These are phyloP conservation scores for Sabuloglossum arenarium DNA, from an alignment of 495 filamentous ascomycete genomes.

Conservation along the genomic window DNA sequence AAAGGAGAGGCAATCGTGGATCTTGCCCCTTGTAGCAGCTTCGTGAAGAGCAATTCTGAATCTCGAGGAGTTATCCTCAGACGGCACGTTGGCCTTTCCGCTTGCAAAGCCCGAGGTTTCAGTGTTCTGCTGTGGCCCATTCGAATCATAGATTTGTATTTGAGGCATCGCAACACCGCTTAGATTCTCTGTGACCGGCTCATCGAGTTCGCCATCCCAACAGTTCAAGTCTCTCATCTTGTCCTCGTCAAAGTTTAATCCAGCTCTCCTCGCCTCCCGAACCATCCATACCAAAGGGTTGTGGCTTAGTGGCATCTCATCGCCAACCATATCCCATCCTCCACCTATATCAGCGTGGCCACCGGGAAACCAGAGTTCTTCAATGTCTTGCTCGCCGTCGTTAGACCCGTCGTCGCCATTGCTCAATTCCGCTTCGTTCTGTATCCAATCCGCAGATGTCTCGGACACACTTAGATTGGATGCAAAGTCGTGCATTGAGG, in stretches of 20 bases:
- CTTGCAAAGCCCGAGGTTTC: neutral
- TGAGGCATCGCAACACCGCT: slow-evolving; percentile 3
- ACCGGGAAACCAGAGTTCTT: slow-evolving; percentile 71
- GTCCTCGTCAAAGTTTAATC: slow-evolving; percentile 44
- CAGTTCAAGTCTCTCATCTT: slow-evolving; percentile 49
- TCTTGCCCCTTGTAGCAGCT: slow-evolving; percentile 35
- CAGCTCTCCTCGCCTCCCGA: slow-evolving; percentile 50
- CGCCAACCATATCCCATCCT: slow-evolving; percentile 45
- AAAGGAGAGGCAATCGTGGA: slow-evolving; percentile 60
- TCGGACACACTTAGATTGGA: slow-evolving; percentile 23
- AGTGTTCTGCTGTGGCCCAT: neutral
- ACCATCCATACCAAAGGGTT: slow-evolving; percentile 72
- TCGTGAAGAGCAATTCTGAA: slow-evolving; percentile 35
- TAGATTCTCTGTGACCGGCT: neutral
- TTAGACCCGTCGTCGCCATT: slow-evolving; percentile 33
- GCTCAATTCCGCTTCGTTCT: slow-evolving; percentile 10
- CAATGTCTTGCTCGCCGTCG: slow-evolving; percentile 45
- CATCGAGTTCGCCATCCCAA: slow-evolving; percentile 23
- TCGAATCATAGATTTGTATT: slow-evolving; percentile 3
- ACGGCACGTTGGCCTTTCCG: slow-evolving; percentile 12
- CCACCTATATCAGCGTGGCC: slow-evolving; percentile 71
- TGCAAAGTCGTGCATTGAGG: slow-evolving; percentile 19
- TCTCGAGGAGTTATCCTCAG: slow-evolving; percentile 10
- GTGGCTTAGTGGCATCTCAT: slow-evolving; percentile 44
- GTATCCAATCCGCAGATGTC: slow-evolving; percentile 20